These are phyloP conservation scores for Leishmania gerbilli DNA, from an alignment of 208 protist genomes.

Conservation along the genomic window DNA sequence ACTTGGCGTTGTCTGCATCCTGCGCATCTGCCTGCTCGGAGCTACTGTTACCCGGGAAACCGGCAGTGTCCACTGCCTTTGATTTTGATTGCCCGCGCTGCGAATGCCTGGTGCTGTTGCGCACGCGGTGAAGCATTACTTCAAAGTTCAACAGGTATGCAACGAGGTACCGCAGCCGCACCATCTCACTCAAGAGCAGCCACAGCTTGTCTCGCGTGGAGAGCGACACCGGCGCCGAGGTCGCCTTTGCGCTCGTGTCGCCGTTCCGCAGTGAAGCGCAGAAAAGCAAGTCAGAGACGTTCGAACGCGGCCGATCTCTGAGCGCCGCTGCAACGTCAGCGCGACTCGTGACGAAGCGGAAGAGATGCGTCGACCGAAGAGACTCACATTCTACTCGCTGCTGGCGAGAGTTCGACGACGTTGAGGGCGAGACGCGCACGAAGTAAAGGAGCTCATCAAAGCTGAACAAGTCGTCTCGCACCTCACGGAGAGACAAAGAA, in stretches of 20 bases:
- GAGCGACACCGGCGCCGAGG: not conserved
- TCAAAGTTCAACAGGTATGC: conserved; percentile 34
- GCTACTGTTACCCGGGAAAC: not conserved
- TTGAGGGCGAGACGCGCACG: not conserved
- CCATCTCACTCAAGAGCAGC: conserved; percentile 31
- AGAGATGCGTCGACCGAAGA: conserved; percentile 7
- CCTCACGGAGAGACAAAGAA: not conserved
- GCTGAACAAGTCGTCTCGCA: conserved; percentile 6
- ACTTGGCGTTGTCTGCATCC: not conserved
- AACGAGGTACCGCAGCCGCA: conserved; percentile 28
- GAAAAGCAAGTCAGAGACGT: not conserved
- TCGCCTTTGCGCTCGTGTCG: not conserved
- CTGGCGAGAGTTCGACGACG: not conserved
- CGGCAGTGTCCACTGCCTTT: not conserved
- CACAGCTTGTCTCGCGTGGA: conserved; percentile 25
- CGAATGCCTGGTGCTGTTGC: not conserved
- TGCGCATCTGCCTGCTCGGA: not conserved
- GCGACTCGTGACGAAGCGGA: not conserved
- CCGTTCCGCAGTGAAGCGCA: not conserved
- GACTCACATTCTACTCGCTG: not conserved
- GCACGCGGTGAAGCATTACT: conserved; percentile 12
- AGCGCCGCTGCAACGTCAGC: conserved; percentile 1
- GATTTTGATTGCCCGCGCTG: not conserved
- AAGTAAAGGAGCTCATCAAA: conserved; percentile 5
- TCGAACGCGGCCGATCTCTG: not conserved